Conservation (phyloP, 192 early-diverging fungal species). For the Coemansia sp. region DNA sequence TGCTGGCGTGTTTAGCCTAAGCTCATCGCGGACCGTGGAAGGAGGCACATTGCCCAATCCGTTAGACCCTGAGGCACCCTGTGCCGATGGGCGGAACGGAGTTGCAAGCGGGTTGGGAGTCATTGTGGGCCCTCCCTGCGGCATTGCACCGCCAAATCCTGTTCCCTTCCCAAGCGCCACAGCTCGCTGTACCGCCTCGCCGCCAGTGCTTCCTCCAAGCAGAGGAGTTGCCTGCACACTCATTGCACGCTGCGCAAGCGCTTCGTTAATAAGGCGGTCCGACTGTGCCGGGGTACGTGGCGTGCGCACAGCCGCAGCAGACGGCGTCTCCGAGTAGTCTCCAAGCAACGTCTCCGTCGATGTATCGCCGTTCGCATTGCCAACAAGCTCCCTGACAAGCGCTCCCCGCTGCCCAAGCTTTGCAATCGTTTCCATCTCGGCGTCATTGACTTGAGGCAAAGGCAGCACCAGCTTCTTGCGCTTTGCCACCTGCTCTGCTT, state of each 20-base stretch:
- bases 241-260: slow-evolving; percentile 79
- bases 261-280: slow-evolving; percentile 75
- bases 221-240: slow-evolving; percentile 78
- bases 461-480: slow-evolving; percentile 82
- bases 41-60: slow-evolving; percentile 50
- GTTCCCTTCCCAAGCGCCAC: slow-evolving; percentile 54
- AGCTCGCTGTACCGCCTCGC: slow-evolving; percentile 51
- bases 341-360: slow-evolving; percentile 69
- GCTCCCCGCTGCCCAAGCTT: slow-evolving; percentile 85
- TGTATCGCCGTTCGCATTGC: slow-evolving; percentile 52
- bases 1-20: slow-evolving; percentile 59
- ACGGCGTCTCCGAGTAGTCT: slow-evolving; percentile 66
- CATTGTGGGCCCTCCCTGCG: slow-evolving; percentile 52
- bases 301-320: slow-evolving; percentile 40
- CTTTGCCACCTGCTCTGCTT: slow-evolving; percentile 70
- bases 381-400: slow-evolving; percentile 69
- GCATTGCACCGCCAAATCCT: slow-evolving; percentile 65
- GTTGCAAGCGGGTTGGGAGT: slow-evolving; percentile 82
- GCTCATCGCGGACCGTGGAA: slow-evolving; percentile 62
- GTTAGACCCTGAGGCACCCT: slow-evolving; percentile 45
- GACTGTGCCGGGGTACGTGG: slow-evolving; percentile 53
- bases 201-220: too few relatives aligned
- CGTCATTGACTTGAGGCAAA: slow-evolving; percentile 86
- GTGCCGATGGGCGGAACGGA: slow-evolving; percentile 19
- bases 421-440: slow-evolving; percentile 88